These are phyloP conservation scores for Saccharomycopsis synnaedendra DNA, from an alignment of 805 yeast genomes.

Conservation along the genomic window DNA sequence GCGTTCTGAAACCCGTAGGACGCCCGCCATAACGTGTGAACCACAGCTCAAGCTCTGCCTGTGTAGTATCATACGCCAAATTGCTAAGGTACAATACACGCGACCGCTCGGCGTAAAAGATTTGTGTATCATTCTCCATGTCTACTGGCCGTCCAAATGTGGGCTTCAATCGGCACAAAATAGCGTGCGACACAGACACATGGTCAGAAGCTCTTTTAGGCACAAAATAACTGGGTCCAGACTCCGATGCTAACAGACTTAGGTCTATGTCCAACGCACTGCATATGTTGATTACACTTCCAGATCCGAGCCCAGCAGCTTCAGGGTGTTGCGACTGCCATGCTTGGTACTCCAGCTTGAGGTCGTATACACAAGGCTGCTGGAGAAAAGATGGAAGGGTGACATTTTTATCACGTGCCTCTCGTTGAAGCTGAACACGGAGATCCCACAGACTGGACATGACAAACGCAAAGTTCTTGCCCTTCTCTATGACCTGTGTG, in stretches of 20 bases:
- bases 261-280: constrained; percentile 21
- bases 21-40: constrained; percentile 78
- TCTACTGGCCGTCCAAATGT: constrained; percentile 45
- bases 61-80: constrained; percentile 78
- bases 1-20: constrained; percentile 84
- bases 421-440: constrained; percentile 68
- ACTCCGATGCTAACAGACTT: not conserved
- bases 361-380: constrained; percentile 66
- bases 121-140: constrained; percentile 46
- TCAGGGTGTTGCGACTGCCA: constrained; percentile 62
- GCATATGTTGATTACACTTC: constrained; percentile 19
- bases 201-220: constrained; percentile 7
- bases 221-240: not conserved
- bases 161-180: not conserved
- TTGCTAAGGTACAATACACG: constrained; percentile 73
- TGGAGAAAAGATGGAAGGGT: constrained; percentile 64
- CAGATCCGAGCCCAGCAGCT: constrained; percentile 20
- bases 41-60: constrained; percentile 85
- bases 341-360: constrained; percentile 58
- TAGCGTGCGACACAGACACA: not conserved
- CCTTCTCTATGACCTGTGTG: not conserved
- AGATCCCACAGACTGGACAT: constrained; percentile 58
- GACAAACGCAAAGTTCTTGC: constrained; percentile 30
- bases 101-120: constrained; percentile 59
- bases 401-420: constrained; percentile 67